Percentiles rank a stretch among this genome's conserved stretches.
Conservation (phyloP, 2,329 filamentous ascomycete genomes). For the Fusarium cicatricum region DNA sequence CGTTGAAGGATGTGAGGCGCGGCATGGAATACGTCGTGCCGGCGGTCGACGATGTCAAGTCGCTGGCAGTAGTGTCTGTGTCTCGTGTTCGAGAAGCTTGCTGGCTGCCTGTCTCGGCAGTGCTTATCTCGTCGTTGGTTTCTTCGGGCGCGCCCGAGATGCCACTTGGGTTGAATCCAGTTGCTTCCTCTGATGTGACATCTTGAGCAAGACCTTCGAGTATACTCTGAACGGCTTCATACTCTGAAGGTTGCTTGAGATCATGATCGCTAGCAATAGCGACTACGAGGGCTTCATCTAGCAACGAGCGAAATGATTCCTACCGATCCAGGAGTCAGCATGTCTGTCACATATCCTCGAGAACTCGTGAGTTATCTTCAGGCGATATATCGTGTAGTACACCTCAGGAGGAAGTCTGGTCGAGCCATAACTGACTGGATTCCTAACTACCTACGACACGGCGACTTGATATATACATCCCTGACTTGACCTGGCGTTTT, state of each 20-base stretch:
- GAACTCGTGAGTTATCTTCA: neutral
- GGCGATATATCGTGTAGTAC: neutral
- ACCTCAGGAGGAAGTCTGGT: neutral
- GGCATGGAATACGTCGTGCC: constrained; percentile 39
- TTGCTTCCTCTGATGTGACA: constrained; percentile 73
- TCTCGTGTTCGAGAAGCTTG: constrained; percentile 39
- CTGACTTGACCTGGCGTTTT: neutral
- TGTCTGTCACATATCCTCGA: neutral
- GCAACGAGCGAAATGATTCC: constrained; percentile 75
- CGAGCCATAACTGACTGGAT: constrained; percentile 3
- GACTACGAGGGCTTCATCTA: constrained; percentile 81
- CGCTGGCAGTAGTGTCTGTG: constrained; percentile 45
- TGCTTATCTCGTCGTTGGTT: constrained; percentile 34
- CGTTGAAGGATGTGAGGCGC: constrained; percentile 47
- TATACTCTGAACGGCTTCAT: constrained; percentile 62
- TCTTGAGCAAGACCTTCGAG: constrained; percentile 72
- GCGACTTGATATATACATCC: neutral
- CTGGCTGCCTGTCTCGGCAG: constrained; percentile 42
- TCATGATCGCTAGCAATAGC: constrained; percentile 81
- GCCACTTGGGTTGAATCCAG: constrained; percentile 81
- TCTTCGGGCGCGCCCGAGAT: constrained; percentile 58
- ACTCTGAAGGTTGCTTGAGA: constrained; percentile 60
- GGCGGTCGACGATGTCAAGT: constrained; percentile 32
- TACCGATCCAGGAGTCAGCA: constrained; percentile 46
- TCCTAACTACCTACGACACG: constrained; percentile 3